Base-by-base conservation (phyloP, 2,329 filamentous ascomycete genomes). In the Ophiobolus disseminans region DNA sequence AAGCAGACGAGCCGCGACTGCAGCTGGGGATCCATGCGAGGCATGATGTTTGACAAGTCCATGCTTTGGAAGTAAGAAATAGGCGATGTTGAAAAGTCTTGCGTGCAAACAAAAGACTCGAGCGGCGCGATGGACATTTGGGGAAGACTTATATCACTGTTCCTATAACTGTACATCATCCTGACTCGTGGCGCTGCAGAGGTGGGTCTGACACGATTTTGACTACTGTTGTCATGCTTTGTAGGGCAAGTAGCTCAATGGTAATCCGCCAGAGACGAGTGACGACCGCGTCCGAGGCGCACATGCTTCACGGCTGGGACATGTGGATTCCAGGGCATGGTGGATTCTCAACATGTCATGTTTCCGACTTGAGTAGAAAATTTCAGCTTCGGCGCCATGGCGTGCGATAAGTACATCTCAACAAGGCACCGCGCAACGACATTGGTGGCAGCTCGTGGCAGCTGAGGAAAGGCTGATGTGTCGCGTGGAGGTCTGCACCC, bases 1-100 rank as follows among this genome's bases (percentile, higher is more conserved):
- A 73, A 58, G 31, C 55, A 57, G 14, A 73, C 40, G 31, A 74
- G 60, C 17, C 57, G 57, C 4, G 68, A 73, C 39, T 71, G 66
- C 3, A 57, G 50, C 40, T 73, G 69, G 31, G 58, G 46, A 38
- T 70, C 60, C 9, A 47, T 25, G 11, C 62, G 55, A 38, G 49
- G 30, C 19, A 44, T 49, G 37, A 62, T 54, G 42, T 38, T 14
- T 22, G 31, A 13, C 30, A 32, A 14, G 16, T 11, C 10, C 37
- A 40, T 40, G 3, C 19, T 41, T 13, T 9, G n/a, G n/a, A 32
- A 13, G n/a, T 3, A 32, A 6, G 2, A 10, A 5, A 11, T 8
- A 7, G 16, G 13, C n/a, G 13, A 32, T 14, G 13, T 13, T 14
- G 10, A 7, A n/a, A n/a, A n/a, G n/a, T n/a, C n/a, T n/a, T n/a